Percentiles rank a stretch among this genome's conserved stretches.
Evolutionary conservation across 1,284 basidiomycete species (phyloP).

Genomic region (Cryptococcus neoformans): DNA sequence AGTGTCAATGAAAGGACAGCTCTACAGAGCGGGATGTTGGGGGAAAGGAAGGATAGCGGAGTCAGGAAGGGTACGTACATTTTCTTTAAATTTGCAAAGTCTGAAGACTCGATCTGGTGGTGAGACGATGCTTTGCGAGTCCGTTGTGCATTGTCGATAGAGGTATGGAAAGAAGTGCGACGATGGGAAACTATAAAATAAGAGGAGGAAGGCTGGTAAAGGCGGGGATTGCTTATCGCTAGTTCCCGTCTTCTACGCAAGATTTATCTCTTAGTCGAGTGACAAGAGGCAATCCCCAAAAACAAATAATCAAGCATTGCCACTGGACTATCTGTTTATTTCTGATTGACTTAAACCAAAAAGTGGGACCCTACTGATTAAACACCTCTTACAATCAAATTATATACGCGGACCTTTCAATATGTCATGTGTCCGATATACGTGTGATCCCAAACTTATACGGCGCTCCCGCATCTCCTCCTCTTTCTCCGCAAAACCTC

Average conservation of each 20-base stretch:
- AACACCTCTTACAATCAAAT: neutral
- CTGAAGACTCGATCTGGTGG: neutral
- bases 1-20: neutral
- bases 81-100: neutral
- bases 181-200: too few species aligned
- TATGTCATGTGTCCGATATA: slow-evolving; percentile 25
- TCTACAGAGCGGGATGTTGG: too few species aligned
- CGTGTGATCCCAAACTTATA: slow-evolving; percentile 30
- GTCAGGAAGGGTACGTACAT: slow-evolving; percentile 1
- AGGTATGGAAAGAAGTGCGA: neutral
- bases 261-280: neutral
- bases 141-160: neutral
- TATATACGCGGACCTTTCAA: neutral
- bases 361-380: neutral
- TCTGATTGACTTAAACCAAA: neutral
- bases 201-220: neutral
- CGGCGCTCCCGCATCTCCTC: slow-evolving; percentile 32
- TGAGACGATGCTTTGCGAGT: neutral
- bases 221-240: neutral
- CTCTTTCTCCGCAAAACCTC: slow-evolving; percentile 15
- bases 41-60: neutral
- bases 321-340: neutral
- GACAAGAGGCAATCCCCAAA: neutral
- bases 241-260: neutral
- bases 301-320: neutral